Conservation (phyloP, 768 basidiomycete genomes). For the Leccinum aurantiacum region DNA sequence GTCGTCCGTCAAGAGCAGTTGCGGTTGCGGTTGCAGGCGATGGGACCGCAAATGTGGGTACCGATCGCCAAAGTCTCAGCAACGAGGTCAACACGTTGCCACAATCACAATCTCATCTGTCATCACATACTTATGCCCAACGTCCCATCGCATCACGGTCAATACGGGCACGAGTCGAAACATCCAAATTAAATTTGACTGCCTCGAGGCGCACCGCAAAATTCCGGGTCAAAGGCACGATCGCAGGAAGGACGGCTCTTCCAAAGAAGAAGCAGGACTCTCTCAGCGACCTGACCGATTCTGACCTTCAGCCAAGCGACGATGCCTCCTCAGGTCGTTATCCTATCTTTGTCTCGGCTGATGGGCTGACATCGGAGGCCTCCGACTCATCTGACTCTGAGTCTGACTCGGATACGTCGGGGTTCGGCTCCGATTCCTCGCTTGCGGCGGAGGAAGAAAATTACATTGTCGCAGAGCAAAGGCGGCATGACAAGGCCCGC, state of each 20-base stretch:
- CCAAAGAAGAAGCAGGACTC: conserved; percentile 19
- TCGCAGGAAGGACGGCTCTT: conserved; percentile 25
- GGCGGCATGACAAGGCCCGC: conserved; percentile 49
- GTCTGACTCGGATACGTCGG: conserved; percentile 34
- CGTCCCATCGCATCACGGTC: conserved; percentile 25
- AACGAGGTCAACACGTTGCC: conserved; percentile 37
- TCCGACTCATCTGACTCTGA: conserved; percentile 47
- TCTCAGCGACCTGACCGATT: conserved; percentile 21
- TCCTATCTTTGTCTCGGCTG: conserved; percentile 71
- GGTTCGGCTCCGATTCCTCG: conserved; percentile 54
- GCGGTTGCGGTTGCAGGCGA: conserved; percentile 36
- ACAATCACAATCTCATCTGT: conserved; percentile 38
- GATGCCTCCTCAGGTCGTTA: conserved; percentile 42
- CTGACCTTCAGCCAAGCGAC: conserved; percentile 36
- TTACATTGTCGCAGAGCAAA: conserved; percentile 51
- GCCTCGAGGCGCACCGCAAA: conserved; percentile 38
- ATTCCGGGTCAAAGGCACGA: conserved; percentile 40
- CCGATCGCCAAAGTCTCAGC: conserved; percentile 26
- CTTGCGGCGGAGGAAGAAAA: conserved; percentile 63
- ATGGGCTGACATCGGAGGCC: conserved; percentile 49
- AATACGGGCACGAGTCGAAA: conserved; percentile 25
- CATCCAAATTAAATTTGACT: conserved; percentile 30
- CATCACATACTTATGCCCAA: conserved; percentile 24
- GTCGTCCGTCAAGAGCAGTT: conserved; percentile 55
- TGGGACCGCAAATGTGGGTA: conserved; percentile 12